Evolutionary conservation across 2,329 filamentous ascomycete genomes (phyloP), one percentile per base, ranked within the genome.

Genomic region (Aspergillus sp.): DNA sequence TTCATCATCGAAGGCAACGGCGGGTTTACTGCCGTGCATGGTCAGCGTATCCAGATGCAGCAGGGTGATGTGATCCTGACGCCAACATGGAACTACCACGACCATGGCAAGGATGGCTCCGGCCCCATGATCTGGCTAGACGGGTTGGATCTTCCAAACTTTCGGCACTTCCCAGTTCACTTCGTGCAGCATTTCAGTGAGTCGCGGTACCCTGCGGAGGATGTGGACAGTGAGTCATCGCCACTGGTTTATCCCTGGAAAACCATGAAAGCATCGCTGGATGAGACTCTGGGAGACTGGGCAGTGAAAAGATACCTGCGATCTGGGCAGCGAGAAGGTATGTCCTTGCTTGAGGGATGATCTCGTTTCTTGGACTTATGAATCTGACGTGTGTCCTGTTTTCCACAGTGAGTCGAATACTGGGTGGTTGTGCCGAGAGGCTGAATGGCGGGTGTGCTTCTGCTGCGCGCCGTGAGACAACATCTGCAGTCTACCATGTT

Each of bases 81-180:
- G 0, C 83, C 83, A 0, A 80, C 77, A 0, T 86, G 83, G 83
- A 80, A 84, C 64, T 86, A 81, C 77, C 83, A 85, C 59, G 83
- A 86, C 58, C 83, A 86, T 56, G 83, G 83, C 3, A 85, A 85
- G 48, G 82, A 86, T 56, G 80, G 82, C 8, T 72, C 74, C 1
- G 75, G 74, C 1, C 81, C 82, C 0, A 80, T 85, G 67, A 79
- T 86, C 27, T 86, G 83, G 83, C 72, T 86, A 1, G 83, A 86
- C 64, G 81, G 78, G 4, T 67, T 86, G 1, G 81, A 86, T 68
- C 66, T 86, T 2, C 83, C 83, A 0, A 70, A 77, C 3, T 85
- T 83, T 64, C 70, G 73, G 1, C 79, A 79, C 59, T 78, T 79
- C 3, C 80, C 80, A 0, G 79, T 83, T 0, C 78, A 85, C 62